These are phyloP conservation scores for Solanum peruvianum DNA, from an alignment of 257 asterid genomes.

Conservation along the genomic window DNA sequence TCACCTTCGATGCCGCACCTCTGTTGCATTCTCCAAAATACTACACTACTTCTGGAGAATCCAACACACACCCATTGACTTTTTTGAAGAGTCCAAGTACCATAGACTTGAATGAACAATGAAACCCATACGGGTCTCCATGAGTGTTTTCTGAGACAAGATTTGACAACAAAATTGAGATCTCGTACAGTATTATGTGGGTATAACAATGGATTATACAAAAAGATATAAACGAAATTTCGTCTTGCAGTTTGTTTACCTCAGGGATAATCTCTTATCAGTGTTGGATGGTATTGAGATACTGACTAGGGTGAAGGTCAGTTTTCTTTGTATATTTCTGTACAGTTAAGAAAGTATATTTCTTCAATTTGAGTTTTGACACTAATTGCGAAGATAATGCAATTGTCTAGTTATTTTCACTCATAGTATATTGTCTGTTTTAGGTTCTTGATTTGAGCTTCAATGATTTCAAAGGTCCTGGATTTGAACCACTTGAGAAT, in stretches of 20 bases:
- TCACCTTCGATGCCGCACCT: background rate
- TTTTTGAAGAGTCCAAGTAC: background rate
- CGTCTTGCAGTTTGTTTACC: conserved; percentile 82
- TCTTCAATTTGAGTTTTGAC: background rate
- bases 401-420: background rate
- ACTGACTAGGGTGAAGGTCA: conserved; percentile 87
- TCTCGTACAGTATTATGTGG: background rate
- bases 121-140: background rate
- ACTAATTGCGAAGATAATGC: background rate
- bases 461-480: conserved; percentile 97
- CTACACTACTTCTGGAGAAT: background rate
- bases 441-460: conserved; percentile 99
- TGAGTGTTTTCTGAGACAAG: background rate
- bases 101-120: background rate
- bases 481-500: conserved; percentile 91
- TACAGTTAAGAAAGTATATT: background rate
- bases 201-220: background rate
- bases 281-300: conserved; percentile 85
- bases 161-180: background rate
- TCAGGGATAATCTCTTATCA: conserved; percentile 93
- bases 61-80: background rate
- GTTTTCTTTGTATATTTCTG: background rate
- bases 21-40: background rate
- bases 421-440: conserved; percentile 1
- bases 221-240: background rate